Percentiles rank a stretch among this genome's conserved stretches.
phyloP scores from a whole-genome alignment of 768 basidiomycete species.

The Pleurotus pulmonarius region DNA sequence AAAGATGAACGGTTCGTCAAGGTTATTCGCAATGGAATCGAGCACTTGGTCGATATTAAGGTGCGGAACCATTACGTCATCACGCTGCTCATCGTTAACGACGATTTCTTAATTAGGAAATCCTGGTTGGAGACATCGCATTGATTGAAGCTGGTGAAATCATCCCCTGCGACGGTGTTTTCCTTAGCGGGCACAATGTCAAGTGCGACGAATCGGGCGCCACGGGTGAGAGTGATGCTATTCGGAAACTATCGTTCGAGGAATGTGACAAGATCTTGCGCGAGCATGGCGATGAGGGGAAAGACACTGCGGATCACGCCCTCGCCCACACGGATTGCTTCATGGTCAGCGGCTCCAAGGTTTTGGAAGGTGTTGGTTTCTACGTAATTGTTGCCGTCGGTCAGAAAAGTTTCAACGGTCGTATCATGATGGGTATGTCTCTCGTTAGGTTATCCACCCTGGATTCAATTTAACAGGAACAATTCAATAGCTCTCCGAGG shows the following conservation, averaged over 20 bases:
- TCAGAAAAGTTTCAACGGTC: slow-evolving; percentile 89
- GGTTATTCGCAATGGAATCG: slow-evolving; percentile 69
- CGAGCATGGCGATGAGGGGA: slow-evolving; percentile 11
- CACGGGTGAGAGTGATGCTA: slow-evolving; percentile 95
- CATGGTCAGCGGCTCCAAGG: slow-evolving; percentile 86
- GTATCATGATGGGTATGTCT: slow-evolving; percentile 92
- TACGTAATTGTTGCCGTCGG: slow-evolving; percentile 95
- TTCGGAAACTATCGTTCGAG: slow-evolving; percentile 80
- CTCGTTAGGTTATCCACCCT: neutral
- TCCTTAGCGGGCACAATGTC: slow-evolving; percentile 88
- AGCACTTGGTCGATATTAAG: slow-evolving; percentile 78
- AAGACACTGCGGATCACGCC: slow-evolving; percentile 8
- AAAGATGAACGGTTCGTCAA: slow-evolving; percentile 93
- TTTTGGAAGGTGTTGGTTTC: slow-evolving; percentile 88
- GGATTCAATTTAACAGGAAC: neutral
- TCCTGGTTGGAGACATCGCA: slow-evolving; percentile 92
- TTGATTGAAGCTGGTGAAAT: slow-evolving; percentile 94
- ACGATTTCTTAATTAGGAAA: slow-evolving; percentile 50
- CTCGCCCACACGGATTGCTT: slow-evolving; percentile 82
- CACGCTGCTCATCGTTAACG: slow-evolving; percentile 13
- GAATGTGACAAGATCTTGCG: slow-evolving; percentile 51
- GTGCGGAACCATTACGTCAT: slow-evolving; percentile 30
- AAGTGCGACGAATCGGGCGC: slow-evolving; percentile 95
- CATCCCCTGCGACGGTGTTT: slow-evolving; percentile 93
- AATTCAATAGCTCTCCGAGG: slow-evolving; percentile 67